A percentile compares a stretch with the other conserved stretches of the same genome.
Conservation (phyloP, 768 basidiomycete genomes). For the Russula dissimulans region DNA sequence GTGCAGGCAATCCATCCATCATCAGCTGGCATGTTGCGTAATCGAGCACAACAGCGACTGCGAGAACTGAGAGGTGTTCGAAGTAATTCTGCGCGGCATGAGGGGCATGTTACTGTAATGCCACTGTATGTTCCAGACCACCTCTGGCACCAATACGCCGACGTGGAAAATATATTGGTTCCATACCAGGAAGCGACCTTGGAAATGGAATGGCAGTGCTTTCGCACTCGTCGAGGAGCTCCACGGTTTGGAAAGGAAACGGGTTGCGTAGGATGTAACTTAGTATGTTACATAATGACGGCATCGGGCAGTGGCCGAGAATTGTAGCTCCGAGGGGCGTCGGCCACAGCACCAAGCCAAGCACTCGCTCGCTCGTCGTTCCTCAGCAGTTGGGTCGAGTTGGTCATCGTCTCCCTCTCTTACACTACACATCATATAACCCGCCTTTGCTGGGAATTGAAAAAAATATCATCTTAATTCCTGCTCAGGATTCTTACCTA, state of each 20-base stretch:
- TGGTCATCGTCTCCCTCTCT: neutral
- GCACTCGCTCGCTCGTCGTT: neutral
- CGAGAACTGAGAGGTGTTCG: neutral
- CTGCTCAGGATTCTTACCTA: no score
- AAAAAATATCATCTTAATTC: no score
- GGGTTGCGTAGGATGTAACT: no score
- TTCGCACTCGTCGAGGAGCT: no score
- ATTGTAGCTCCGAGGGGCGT: slow-evolving; percentile 18
- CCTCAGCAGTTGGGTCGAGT: neutral
- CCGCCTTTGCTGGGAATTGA: no score
- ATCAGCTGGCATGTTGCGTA: neutral
- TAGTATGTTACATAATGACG: slow-evolving; percentile 5
- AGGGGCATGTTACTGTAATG: no score
- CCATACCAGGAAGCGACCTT: neutral
- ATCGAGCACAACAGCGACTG: neutral
- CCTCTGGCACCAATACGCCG: neutral
- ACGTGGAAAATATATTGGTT: neutral
- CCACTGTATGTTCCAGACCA: neutral
- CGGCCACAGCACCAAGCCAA: neutral
- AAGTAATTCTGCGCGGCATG: no score
- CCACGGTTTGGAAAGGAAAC: no score
- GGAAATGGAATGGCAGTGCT: no score
- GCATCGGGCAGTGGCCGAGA: slow-evolving; percentile 5
- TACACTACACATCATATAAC: neutral
- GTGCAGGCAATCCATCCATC: neutral